Evolutionary conservation across 441 rosid genomes (phyloP).

Genomic region (Flueggea neowawraea): DNA sequence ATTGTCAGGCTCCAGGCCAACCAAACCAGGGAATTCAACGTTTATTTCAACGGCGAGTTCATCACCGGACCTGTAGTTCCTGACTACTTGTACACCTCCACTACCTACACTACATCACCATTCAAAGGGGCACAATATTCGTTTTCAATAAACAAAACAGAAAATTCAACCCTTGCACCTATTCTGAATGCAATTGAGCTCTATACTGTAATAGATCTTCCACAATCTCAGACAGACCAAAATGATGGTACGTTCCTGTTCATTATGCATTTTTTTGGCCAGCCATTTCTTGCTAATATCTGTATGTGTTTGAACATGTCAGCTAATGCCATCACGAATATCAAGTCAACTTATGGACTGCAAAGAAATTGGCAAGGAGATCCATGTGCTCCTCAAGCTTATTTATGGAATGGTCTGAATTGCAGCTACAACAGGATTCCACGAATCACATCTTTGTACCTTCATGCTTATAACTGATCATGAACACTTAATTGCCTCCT

Average conservation of each 20-base stretch:
- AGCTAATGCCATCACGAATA: slow-evolving; percentile 29
- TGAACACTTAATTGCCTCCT: no score
- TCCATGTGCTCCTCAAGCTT: slow-evolving; percentile 31
- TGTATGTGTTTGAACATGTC: background rate
- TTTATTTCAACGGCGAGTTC: slow-evolving; percentile 19
- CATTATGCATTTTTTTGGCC: no score
- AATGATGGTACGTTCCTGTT: no score
- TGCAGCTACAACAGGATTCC: slow-evolving; percentile 27
- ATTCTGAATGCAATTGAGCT: no score
- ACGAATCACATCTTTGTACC: slow-evolving; percentile 32
- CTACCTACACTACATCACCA: background rate
- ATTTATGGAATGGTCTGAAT: slow-evolving; percentile 35
- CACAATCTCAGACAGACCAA: no score
- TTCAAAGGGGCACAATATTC: slow-evolving; percentile 3
- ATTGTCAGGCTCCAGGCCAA: slow-evolving; percentile 13
- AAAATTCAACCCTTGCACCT: slow-evolving; percentile 6
- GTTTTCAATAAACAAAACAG: slow-evolving; percentile 2
- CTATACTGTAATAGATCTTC: no score
- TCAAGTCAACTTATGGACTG: slow-evolving; percentile 27
- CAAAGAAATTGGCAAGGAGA: slow-evolving; percentile 46
- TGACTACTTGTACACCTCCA: slow-evolving; percentile 9
- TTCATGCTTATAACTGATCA: background rate
- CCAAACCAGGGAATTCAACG: slow-evolving; percentile 26
- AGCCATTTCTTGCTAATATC: no score
- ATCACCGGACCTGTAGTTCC: slow-evolving; percentile 15